A percentile compares a stretch with the other conserved stretches of the same genome.
phyloP scores from a whole-genome alignment of 768 basidiomycete genomes.

The Lactarius deliciosus region DNA sequence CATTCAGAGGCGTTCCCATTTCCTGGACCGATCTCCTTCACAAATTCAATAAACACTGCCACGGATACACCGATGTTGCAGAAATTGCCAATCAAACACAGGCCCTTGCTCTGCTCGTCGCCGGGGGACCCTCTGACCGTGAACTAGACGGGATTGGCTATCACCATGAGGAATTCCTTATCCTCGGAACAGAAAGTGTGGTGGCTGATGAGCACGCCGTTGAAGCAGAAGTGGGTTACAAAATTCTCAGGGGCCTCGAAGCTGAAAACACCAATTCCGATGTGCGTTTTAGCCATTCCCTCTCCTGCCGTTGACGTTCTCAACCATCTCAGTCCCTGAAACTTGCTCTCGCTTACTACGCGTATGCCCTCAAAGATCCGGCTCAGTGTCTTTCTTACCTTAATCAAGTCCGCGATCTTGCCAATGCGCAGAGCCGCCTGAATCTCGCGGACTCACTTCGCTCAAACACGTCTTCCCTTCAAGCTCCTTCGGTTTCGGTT shows the following conservation, averaged over 20 bases:
- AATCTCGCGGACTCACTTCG: slow-evolving; percentile 46
- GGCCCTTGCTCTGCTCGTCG: slow-evolving; percentile 53
- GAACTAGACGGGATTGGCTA: slow-evolving; percentile 58
- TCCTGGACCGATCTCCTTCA: slow-evolving; percentile 79
- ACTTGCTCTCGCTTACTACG: slow-evolving; percentile 74
- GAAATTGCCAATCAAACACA: slow-evolving; percentile 70
- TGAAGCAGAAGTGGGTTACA: slow-evolving; percentile 20
- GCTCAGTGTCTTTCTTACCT: slow-evolving; percentile 62
- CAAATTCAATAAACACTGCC: slow-evolving; percentile 85
- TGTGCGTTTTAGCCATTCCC: slow-evolving; percentile 42
- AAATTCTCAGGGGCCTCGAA: slow-evolving; percentile 25
- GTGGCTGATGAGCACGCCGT: slow-evolving; percentile 18
- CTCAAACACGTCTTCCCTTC: slow-evolving; percentile 42
- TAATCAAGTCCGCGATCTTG: slow-evolving; percentile 51
- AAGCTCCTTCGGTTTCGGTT: slow-evolving; percentile 39
- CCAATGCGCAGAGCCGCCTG: slow-evolving; percentile 54
- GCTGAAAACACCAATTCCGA: slow-evolving; percentile 36
- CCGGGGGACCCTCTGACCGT: slow-evolving; percentile 42
- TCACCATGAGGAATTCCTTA: slow-evolving; percentile 36
- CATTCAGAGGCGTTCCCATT: slow-evolving; percentile 50
- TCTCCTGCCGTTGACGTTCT: slow-evolving; percentile 21
- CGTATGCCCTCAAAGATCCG: slow-evolving; percentile 71
- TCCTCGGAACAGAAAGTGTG: slow-evolving; percentile 18
- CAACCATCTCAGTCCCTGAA: slow-evolving; percentile 53
- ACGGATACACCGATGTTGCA: slow-evolving; percentile 56